phyloP scores from a whole-genome alignment of 208 protist genomes.

The Pavlovales sp. region DNA sequence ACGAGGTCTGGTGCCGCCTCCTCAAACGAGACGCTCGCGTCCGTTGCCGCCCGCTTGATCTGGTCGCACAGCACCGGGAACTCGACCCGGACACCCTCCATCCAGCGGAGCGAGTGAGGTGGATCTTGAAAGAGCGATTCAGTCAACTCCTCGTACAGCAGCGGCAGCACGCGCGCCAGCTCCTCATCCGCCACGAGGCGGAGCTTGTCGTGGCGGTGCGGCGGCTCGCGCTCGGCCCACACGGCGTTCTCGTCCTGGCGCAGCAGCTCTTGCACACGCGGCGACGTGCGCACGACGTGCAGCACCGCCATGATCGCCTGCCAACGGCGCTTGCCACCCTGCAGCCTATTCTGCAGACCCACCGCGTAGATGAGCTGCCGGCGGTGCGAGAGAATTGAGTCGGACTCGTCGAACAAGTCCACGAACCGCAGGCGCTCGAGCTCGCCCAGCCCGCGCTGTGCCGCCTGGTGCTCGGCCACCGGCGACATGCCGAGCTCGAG shows the following conservation, averaged over 20 bases:
- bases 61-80: no score
- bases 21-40: no score
- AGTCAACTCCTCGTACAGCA: neutral
- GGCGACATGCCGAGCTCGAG: conserved; percentile 14
- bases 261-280: neutral
- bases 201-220: conserved; percentile 4
- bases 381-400: conserved; percentile 20
- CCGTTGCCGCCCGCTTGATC: no score
- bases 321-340: neutral
- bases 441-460: neutral
- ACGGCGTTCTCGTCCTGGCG: no score
- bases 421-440: neutral
- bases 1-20: no score
- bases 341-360: neutral
- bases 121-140: neutral
- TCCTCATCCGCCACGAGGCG: neutral
- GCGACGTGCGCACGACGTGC: neutral
- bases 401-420: conserved; percentile 44
- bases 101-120: neutral
- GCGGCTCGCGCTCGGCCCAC: neutral
- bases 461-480: neutral
- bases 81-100: no score
- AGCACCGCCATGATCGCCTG: conserved; percentile 10
- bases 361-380: conserved; percentile 46
- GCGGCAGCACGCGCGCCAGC: neutral